These are phyloP conservation scores for Pneumocystis canis DNA, from an alignment of 1,139 yeast species.

Conservation along the genomic window DNA sequence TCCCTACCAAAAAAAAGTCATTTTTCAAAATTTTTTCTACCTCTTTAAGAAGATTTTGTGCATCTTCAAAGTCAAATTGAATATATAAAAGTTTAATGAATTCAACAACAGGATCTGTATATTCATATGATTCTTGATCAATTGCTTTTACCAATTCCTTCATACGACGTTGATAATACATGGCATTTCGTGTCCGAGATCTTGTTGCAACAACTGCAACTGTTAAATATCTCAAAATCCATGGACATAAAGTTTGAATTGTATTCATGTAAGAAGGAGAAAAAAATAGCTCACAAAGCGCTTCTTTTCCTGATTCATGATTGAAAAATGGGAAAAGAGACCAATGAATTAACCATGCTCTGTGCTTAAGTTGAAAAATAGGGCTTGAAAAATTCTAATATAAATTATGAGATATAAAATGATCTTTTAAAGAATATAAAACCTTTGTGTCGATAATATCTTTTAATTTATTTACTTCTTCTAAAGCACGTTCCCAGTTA, in stretches of 20 bases:
- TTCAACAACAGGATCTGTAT: conserved; percentile 44
- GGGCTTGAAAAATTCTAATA: conserved; percentile 32
- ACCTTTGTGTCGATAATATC: conserved; percentile 41
- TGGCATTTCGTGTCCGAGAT: conserved; percentile 10
- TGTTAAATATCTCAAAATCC: conserved; percentile 47
- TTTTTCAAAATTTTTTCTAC: conserved; percentile 34
- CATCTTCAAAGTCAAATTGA: conserved; percentile 41
- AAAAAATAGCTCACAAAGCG: conserved; percentile 35
- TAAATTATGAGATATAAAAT: background rate
- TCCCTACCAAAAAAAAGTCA: conserved; percentile 40
- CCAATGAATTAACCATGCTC: conserved; percentile 56
- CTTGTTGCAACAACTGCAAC: conserved; percentile 37
- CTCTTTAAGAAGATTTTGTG: conserved; percentile 34
- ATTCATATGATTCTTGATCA: conserved; percentile 46
- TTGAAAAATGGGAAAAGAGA: conserved; percentile 46
- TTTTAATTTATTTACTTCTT: conserved; percentile 38
- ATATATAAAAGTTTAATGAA: conserved; percentile 40
- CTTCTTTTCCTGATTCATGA: conserved; percentile 34
- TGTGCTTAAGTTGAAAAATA: conserved; percentile 41
- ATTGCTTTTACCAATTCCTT: conserved; percentile 43
- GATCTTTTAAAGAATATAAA: background rate
- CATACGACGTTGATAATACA: conserved; percentile 34
- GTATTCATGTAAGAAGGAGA: conserved; percentile 45
- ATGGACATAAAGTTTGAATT: conserved; percentile 52
- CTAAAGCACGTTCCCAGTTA: conserved; percentile 38